These are phyloP conservation scores for Globisporangium spinosum DNA, from an alignment of 352 stramenopile species.

Conservation along the genomic window DNA sequence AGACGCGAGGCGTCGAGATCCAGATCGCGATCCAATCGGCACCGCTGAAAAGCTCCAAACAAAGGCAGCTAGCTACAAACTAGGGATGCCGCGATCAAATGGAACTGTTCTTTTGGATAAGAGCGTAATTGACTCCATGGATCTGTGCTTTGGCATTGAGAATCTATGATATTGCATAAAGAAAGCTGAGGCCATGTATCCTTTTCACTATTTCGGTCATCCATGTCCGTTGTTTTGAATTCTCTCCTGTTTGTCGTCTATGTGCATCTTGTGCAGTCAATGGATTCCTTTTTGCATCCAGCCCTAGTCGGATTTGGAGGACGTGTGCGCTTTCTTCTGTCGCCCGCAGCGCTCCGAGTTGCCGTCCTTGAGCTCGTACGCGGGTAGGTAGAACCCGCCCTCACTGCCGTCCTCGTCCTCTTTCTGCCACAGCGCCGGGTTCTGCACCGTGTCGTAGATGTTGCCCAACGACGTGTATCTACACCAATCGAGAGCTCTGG, in stretches of 20 bases:
- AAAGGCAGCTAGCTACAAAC: neutral
- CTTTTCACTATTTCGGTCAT: neutral
- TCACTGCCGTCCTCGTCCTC: conserved; percentile 40
- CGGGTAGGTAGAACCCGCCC: conserved; percentile 60
- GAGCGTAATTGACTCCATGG: neutral
- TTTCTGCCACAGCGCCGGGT: conserved; percentile 86
- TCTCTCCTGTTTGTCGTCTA: conserved; percentile 8
- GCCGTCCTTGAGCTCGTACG: conserved; percentile 65
- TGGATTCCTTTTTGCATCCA: neutral
- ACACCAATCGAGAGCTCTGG: conserved; percentile 1
- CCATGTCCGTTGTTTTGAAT: neutral
- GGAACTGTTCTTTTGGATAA: neutral
- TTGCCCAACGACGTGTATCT: conserved; percentile 92
- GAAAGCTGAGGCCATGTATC: neutral
- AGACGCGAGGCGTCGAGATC: conserved; percentile 2
- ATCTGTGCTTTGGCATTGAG: neutral
- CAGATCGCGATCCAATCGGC: conserved; percentile 2
- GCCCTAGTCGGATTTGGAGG: conserved; percentile 41
- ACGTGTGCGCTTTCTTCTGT: conserved; percentile 71
- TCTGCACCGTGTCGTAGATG: conserved; percentile 93
- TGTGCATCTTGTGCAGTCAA: conserved; percentile 6
- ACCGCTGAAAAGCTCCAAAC: neutral
- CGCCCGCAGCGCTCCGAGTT: conserved; percentile 67
- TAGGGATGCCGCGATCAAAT: neutral
- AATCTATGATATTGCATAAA: conserved; percentile 8